Evolutionary conservation across 352 stramenopile genomes (phyloP).

Genomic region (Phytophthora pisi): DNA sequence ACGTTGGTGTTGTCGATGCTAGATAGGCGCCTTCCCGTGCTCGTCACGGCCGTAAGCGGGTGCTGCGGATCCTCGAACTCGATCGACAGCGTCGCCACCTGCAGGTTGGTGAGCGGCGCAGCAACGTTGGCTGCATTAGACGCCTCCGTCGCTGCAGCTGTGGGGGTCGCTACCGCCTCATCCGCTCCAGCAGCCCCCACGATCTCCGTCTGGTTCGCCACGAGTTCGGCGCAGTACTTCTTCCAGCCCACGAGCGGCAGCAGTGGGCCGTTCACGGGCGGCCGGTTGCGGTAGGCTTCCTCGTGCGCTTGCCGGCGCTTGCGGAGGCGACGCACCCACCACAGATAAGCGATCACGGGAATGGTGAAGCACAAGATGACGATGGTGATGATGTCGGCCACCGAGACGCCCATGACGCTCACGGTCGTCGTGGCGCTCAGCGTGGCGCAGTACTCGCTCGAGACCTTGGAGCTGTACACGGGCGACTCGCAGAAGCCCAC

Average conservation of each 20-base stretch:
- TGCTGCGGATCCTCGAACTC: slow-evolving; percentile 42
- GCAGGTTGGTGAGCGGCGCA: slow-evolving; percentile 18
- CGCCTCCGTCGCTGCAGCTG: background rate
- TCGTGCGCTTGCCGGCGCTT: slow-evolving; percentile 12
- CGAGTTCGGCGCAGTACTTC: slow-evolving; percentile 29
- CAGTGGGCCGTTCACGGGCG: slow-evolving; percentile 27
- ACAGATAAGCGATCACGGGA: slow-evolving; percentile 28
- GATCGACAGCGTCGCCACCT: slow-evolving; percentile 31
- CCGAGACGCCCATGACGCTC: slow-evolving; percentile 30
- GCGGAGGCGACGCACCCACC: slow-evolving; percentile 18
- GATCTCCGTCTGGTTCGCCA: slow-evolving; percentile 32
- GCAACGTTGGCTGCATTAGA: background rate
- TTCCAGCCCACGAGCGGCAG: slow-evolving; percentile 44
- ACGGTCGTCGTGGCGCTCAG: slow-evolving; percentile 12
- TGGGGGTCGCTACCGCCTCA: slow-evolving; percentile 3
- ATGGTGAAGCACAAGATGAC: slow-evolving; percentile 34
- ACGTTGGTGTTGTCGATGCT: slow-evolving; percentile 36
- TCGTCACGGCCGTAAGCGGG: slow-evolving; percentile 34
- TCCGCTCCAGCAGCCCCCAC: background rate
- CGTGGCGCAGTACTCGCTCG: slow-evolving; percentile 28
- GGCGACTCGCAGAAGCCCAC: slow-evolving; percentile 42
- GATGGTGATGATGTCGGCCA: slow-evolving; percentile 35
- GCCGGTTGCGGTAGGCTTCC: slow-evolving; percentile 16
- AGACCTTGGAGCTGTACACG: slow-evolving; percentile 29
- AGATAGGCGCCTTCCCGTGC: slow-evolving; percentile 27